These are phyloP conservation scores for Xylaria longipes DNA, from an alignment of 495 filamentous ascomycete genomes.

Conservation along the genomic window DNA sequence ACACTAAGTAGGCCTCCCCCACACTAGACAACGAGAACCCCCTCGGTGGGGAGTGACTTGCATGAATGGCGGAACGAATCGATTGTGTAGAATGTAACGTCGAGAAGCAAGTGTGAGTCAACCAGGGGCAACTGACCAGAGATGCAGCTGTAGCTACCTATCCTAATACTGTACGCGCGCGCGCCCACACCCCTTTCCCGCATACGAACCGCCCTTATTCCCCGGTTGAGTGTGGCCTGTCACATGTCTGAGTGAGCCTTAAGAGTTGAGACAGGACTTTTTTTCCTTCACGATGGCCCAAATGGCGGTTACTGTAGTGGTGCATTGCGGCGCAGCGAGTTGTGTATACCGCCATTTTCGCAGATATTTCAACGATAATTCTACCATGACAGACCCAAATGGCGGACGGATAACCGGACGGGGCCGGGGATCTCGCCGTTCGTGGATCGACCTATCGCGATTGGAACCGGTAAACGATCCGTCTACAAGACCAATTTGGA, in stretches of 20 bases:
- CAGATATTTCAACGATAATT: background rate
- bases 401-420: background rate
- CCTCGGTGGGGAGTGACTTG: background rate
- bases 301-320: background rate
- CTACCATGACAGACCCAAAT: background rate
- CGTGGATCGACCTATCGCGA: background rate
- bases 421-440: background rate
- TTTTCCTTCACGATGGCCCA: too few relatives aligned
- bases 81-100: constrained; percentile 5
- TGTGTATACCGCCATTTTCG: background rate
- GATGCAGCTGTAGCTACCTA: constrained; percentile 11
- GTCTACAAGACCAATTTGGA: background rate
- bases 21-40: background rate
- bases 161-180: background rate
- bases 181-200: background rate
- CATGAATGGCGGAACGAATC: constrained; percentile 17
- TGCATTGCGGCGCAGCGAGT: background rate
- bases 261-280: background rate
- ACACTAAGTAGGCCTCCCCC: background rate
- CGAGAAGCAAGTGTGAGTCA: constrained; percentile 26
- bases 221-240: constrained; percentile 4
- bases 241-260: constrained; percentile 8
- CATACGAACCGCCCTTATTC: background rate
- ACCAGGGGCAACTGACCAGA: constrained; percentile 15
- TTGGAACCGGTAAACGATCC: background rate